These are phyloP conservation scores for Fusarium temperatum DNA, from an alignment of 2,329 filamentous ascomycete genomes.

Conservation along the genomic window DNA sequence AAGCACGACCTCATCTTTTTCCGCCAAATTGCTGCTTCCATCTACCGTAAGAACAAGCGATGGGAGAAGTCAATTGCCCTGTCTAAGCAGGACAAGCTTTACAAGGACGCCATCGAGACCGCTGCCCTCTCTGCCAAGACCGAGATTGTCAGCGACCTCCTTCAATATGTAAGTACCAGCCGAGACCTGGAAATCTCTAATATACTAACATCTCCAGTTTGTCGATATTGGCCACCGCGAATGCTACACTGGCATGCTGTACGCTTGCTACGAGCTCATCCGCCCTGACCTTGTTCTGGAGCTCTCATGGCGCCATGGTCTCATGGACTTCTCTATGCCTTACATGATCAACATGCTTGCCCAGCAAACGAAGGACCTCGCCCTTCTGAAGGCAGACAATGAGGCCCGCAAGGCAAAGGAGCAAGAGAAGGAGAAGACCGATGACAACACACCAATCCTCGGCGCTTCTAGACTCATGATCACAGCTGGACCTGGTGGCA, in stretches of 20 bases:
- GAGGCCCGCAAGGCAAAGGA: slow-evolving; percentile 89
- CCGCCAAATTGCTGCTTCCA: slow-evolving; percentile 96
- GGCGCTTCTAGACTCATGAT: slow-evolving; percentile 92
- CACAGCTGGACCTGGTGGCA: slow-evolving; percentile 80
- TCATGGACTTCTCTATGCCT: slow-evolving; percentile 98
- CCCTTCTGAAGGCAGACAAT: slow-evolving; percentile 90
- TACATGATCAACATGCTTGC: slow-evolving; percentile 99
- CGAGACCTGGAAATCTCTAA: not conserved
- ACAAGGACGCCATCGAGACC: slow-evolving; percentile 99
- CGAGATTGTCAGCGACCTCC: slow-evolving; percentile 93
- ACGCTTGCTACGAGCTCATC: slow-evolving; percentile 97
- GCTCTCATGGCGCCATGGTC: slow-evolving; percentile 94
- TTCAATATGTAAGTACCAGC: slow-evolving; percentile 86
- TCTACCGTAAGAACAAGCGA: slow-evolving; percentile 99
- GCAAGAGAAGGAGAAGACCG: slow-evolving; percentile 78
- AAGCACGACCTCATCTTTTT: slow-evolving; percentile 99
- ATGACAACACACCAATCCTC: slow-evolving; percentile 93
- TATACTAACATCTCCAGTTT: slow-evolving; percentile 70
- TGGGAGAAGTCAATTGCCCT: slow-evolving; percentile 99
- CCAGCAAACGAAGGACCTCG: slow-evolving; percentile 88
- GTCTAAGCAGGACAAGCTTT: slow-evolving; percentile 99
- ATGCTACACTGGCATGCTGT: slow-evolving; percentile 99
- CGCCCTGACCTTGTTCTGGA: slow-evolving; percentile 93
- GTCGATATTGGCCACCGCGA: slow-evolving; percentile 99
- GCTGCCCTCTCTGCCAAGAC: slow-evolving; percentile 89